Conservation (phyloP, 2,329 filamentous ascomycete genomes). For the Cytospora leucostoma region DNA sequence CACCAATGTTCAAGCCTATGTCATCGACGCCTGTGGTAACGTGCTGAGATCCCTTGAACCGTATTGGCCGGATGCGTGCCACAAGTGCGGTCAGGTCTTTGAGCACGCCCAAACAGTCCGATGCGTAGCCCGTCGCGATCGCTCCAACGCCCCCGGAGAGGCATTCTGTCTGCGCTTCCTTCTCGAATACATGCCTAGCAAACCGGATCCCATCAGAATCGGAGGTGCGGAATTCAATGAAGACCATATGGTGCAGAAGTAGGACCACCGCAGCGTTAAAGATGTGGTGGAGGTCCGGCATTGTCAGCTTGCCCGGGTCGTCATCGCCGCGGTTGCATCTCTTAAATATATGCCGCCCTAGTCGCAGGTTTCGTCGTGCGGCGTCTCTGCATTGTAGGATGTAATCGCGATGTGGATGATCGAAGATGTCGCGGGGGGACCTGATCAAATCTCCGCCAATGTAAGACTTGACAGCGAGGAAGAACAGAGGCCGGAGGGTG, state of each 20-base stretch:
- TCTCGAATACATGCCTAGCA: slow-evolving; percentile 45
- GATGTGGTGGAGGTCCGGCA: slow-evolving; percentile 49
- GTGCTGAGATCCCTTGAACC: slow-evolving; percentile 23
- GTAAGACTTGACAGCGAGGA: slow-evolving; percentile 49
- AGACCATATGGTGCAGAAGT: slow-evolving; percentile 48
- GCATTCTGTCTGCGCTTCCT: slow-evolving; percentile 35
- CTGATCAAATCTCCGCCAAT: slow-evolving; percentile 44
- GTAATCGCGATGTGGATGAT: slow-evolving; percentile 32
- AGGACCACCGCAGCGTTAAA: slow-evolving; percentile 54
- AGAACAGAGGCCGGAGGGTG: slow-evolving; percentile 50
- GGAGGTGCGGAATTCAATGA: slow-evolving; percentile 35
- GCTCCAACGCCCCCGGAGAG: slow-evolving; percentile 33
- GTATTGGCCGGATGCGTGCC: slow-evolving; percentile 20
- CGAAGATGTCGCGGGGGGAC: slow-evolving; percentile 33
- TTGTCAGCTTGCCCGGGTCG: slow-evolving; percentile 43
- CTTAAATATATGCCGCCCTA: slow-evolving; percentile 41
- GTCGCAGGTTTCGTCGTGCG: slow-evolving; percentile 47
- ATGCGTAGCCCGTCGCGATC: slow-evolving; percentile 22
- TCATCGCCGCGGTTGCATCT: slow-evolving; percentile 30
- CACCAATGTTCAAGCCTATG: background rate
- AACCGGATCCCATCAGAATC: slow-evolving; percentile 41
- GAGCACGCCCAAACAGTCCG: slow-evolving; percentile 26
- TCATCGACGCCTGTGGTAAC: slow-evolving; percentile 7
- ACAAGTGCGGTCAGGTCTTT: slow-evolving; percentile 22
- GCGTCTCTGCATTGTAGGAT: slow-evolving; percentile 46